phyloP scores from a whole-genome alignment of 2,329 filamentous ascomycete genomes.

The Colletotrichum sidae region DNA sequence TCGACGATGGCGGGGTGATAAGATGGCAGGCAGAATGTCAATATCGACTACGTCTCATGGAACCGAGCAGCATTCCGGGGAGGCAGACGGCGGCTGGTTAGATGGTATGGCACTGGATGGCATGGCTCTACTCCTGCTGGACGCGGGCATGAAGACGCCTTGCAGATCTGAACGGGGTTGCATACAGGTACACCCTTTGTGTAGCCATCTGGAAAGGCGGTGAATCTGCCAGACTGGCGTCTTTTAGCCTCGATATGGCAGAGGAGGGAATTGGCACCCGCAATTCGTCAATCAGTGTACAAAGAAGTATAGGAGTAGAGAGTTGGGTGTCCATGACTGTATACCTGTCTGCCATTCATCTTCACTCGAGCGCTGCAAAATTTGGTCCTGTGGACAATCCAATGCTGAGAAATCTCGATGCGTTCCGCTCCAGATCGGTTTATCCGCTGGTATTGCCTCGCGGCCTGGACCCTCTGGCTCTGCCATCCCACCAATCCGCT shows the following conservation, averaged over 20 bases:
- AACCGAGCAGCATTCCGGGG: not conserved
- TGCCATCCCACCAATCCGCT: slow-evolving; percentile 20
- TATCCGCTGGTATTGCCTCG: not conserved
- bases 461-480: slow-evolving; percentile 7
- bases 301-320: too few species aligned
- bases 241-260: slow-evolving; percentile 38
- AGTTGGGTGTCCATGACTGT: too few species aligned
- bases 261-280: too few species aligned
- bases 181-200: slow-evolving; percentile 3
- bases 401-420: slow-evolving; percentile 8
- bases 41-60: slow-evolving; percentile 26
- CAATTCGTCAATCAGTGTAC: too few species aligned
- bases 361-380: too few species aligned
- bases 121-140: slow-evolving; percentile 1
- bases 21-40: slow-evolving; percentile 1
- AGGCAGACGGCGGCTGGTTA: not conserved
- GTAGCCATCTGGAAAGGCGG: not conserved
- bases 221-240: not conserved
- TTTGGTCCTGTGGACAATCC: not conserved
- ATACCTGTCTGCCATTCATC: too few species aligned
- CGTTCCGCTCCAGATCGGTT: slow-evolving; percentile 3
- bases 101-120: not conserved
- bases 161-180: slow-evolving; percentile 9
- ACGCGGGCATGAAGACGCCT: slow-evolving; percentile 18
- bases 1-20: slow-evolving; percentile 27